Percentiles rank a stretch among this genome's conserved stretches.
Conservation (phyloP, 2,329 filamentous ascomycete species). For the Lanzia echinophila region DNA sequence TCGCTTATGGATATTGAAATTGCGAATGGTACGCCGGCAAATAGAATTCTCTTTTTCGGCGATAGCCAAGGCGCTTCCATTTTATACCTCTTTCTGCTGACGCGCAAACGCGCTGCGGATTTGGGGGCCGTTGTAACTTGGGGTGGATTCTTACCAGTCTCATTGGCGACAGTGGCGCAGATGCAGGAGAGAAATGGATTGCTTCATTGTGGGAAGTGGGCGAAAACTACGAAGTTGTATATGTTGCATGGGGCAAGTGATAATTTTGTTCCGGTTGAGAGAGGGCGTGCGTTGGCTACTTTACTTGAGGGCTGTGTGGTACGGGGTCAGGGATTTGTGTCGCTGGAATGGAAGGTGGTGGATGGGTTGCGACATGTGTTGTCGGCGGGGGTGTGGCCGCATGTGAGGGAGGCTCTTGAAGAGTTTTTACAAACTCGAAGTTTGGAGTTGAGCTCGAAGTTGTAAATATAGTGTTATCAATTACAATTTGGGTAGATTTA, state of each 20-base stretch:
- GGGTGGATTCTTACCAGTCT: slow-evolving; percentile 7
- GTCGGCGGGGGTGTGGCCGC: slow-evolving; percentile 7
- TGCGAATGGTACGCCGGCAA: neutral
- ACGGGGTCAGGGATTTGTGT: slow-evolving; percentile 9
- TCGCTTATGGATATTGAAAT: slow-evolving; percentile 10
- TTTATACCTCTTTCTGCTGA: slow-evolving; percentile 11
- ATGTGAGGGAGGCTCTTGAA: neutral
- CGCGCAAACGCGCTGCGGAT: slow-evolving; percentile 1
- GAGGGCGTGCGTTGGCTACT: slow-evolving; percentile 1
- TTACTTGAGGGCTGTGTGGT: slow-evolving; percentile 8
- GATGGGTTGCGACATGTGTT: slow-evolving; percentile 7
- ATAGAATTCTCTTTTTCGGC: slow-evolving; percentile 13
- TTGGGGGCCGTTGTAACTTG: slow-evolving; percentile 10
- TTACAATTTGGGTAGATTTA: neutral
- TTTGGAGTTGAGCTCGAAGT: neutral
- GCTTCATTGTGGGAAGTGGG: slow-evolving; percentile 2
- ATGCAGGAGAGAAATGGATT: slow-evolving; percentile 10
- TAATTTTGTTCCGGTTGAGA: slow-evolving; percentile 9
- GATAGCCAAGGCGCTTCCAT: slow-evolving; percentile 14
- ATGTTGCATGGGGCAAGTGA: slow-evolving; percentile 13
- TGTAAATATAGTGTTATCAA: neutral
- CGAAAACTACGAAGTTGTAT: slow-evolving; percentile 10
- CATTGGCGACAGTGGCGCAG: slow-evolving; percentile 8
- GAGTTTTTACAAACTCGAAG: neutral
- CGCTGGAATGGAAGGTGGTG: slow-evolving; percentile 10